A percentile compares a stretch with the other conserved stretches of the same genome.
Conservation (phyloP, 768 basidiomycete genomes). For the Lyophyllum decastes region DNA sequence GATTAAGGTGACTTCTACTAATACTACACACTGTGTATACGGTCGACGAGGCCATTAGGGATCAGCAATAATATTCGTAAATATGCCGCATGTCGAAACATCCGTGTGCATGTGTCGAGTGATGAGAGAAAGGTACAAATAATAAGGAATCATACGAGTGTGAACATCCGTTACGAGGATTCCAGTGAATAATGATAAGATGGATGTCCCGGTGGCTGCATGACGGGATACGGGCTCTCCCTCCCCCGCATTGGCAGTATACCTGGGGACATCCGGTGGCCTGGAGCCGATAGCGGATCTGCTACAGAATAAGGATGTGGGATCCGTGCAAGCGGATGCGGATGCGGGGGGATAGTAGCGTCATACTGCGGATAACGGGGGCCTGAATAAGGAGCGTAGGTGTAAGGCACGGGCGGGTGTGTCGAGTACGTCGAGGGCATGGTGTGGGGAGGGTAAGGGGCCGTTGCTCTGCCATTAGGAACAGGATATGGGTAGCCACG, state of each 20-base stretch:
- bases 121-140: background rate
- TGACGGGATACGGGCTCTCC: constrained; percentile 21
- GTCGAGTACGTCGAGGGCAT: constrained; percentile 9
- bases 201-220: constrained; percentile 11
- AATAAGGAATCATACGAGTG: background rate
- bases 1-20: background rate
- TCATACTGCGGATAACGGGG: constrained; percentile 18
- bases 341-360: constrained; percentile 4
- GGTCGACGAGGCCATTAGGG: background rate
- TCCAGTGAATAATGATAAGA: constrained; percentile 22
- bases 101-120: background rate
- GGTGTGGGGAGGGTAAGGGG: constrained; percentile 12
- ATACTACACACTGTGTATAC: constrained; percentile 1
- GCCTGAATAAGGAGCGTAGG: constrained; percentile 18
- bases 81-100: background rate
- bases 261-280: constrained; percentile 1
- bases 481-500: constrained; percentile 11
- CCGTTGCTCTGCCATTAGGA: constrained; percentile 3
- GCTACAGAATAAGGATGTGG: constrained; percentile 8
- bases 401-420: constrained; percentile 7
- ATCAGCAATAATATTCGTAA: background rate
- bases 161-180: background rate
- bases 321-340: constrained; percentile 6
- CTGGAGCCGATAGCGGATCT: background rate
- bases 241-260: constrained; percentile 7